Conservation (phyloP, 768 basidiomycete genomes). For the Nidularia sp. region DNA sequence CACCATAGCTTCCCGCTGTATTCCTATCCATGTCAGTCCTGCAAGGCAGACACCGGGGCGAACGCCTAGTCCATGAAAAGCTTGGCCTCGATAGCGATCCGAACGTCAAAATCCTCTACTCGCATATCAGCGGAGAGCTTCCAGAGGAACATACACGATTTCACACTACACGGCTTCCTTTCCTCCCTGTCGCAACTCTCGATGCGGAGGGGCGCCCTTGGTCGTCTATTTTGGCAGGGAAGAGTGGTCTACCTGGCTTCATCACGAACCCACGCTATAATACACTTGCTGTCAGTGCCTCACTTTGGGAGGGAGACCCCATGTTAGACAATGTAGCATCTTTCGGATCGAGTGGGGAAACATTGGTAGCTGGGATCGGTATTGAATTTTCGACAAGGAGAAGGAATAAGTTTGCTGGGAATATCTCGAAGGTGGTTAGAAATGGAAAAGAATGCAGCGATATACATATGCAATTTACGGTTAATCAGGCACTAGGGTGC, state of each 20-base stretch:
- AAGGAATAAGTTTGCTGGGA: conserved; percentile 62
- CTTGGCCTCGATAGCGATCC: conserved; percentile 36
- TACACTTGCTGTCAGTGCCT: conserved; percentile 32
- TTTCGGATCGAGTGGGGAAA: conserved; percentile 12
- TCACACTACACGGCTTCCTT: conserved; percentile 43
- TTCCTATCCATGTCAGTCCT: conserved; percentile 18
- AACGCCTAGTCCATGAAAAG: conserved; percentile 43
- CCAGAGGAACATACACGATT: conserved; percentile 46
- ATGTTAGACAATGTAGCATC: conserved; percentile 29
- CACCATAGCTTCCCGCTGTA: neutral
- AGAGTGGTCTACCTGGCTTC: conserved; percentile 43
- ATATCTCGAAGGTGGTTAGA: conserved; percentile 23
- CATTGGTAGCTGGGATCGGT: conserved; percentile 53
- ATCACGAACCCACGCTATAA: conserved; percentile 28
- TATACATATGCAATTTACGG: conserved; percentile 33
- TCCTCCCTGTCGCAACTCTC: conserved; percentile 53
- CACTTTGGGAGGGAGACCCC: conserved; percentile 55
- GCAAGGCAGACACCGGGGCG: conserved; percentile 50
- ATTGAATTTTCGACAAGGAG: conserved; percentile 53
- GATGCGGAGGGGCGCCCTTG: conserved; percentile 51
- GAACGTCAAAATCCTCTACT: conserved; percentile 26
- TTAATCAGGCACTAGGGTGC: conserved; percentile 59
- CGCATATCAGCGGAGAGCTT: conserved; percentile 39
- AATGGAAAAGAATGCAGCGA: conserved; percentile 14
- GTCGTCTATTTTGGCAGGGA: conserved; percentile 49